These are phyloP conservation scores for Tubosaeta brunneosetosa DNA, from an alignment of 768 basidiomycete species.

Conservation along the genomic window DNA sequence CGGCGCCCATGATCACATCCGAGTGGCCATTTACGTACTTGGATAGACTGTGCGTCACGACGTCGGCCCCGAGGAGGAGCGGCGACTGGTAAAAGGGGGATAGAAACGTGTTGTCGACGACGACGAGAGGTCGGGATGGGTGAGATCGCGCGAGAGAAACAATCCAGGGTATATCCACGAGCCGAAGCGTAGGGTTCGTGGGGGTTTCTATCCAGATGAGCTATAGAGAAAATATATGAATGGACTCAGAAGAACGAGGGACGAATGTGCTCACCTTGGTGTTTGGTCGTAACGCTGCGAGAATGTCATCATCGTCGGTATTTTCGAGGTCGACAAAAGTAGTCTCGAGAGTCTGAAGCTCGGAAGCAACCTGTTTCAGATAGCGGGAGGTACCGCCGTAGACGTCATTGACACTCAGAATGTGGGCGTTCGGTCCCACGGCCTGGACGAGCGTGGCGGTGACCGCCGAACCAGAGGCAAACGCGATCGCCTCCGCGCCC, in stretches of 20 bases:
- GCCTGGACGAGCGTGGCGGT: slow-evolving; percentile 81
- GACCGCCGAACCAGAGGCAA: slow-evolving; percentile 80
- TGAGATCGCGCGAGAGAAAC: slow-evolving; percentile 59
- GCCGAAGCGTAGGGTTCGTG: slow-evolving; percentile 88
- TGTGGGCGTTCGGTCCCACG: slow-evolving; percentile 68
- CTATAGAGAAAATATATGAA: slow-evolving; percentile 33
- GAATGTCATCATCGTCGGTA: slow-evolving; percentile 57
- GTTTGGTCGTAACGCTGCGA: slow-evolving; percentile 63
- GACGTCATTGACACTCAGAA: slow-evolving; percentile 87
- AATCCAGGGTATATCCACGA: slow-evolving; percentile 77
- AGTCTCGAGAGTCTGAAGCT: slow-evolving; percentile 62
- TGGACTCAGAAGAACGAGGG: neutral
- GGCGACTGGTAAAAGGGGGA: slow-evolving; percentile 91
- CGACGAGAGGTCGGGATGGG: slow-evolving; percentile 64
- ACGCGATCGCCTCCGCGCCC: slow-evolving; percentile 69
- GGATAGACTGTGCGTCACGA: slow-evolving; percentile 78
- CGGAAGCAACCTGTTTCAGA: slow-evolving; percentile 58
- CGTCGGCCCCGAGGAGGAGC: slow-evolving; percentile 76
- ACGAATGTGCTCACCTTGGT: slow-evolving; percentile 59
- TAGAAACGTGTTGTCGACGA: slow-evolving; percentile 94
- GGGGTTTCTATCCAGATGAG: slow-evolving; percentile 94
- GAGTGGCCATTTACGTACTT: slow-evolving; percentile 96
- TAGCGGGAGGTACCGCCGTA: slow-evolving; percentile 94
- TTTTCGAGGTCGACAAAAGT: slow-evolving; percentile 81
- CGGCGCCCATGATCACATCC: slow-evolving; percentile 86